phyloP scores from a whole-genome alignment of 495 filamentous ascomycete genomes.

The Cetradonia linearis region DNA sequence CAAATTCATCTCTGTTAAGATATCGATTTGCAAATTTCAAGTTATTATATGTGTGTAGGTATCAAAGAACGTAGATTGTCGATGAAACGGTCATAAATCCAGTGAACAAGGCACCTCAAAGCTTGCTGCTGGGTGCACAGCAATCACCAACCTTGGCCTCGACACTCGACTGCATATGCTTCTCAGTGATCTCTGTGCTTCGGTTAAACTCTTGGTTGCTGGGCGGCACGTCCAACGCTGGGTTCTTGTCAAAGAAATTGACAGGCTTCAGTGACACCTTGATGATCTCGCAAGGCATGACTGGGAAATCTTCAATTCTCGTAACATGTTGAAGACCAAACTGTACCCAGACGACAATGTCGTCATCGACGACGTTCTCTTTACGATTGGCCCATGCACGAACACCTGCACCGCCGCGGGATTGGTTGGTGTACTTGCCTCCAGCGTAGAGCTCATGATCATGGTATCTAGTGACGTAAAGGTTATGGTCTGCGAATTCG shows the following conservation, averaged over 20 bases:
- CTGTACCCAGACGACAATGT: slow-evolving; percentile 51
- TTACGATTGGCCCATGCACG: slow-evolving; percentile 43
- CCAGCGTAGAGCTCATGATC: slow-evolving; percentile 75
- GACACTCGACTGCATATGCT: slow-evolving; percentile 24
- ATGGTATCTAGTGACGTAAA: slow-evolving; percentile 70
- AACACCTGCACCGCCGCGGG: slow-evolving; percentile 49
- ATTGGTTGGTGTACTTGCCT: slow-evolving; percentile 83
- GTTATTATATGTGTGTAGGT: neutral
- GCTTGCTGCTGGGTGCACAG: slow-evolving; percentile 6
- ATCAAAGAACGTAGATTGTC: neutral
- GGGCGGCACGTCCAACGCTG: slow-evolving; percentile 63
- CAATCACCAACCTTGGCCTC: slow-evolving; percentile 27
- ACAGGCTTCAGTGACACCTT: slow-evolving; percentile 54
- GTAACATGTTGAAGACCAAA: slow-evolving; percentile 55
- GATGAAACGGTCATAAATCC: neutral
- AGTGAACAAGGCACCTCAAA: neutral
- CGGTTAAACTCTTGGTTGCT: slow-evolving; percentile 42
- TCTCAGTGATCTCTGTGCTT: slow-evolving; percentile 36
- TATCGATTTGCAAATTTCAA: neutral
- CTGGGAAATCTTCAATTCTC: slow-evolving; percentile 51
- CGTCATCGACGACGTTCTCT: slow-evolving; percentile 41
- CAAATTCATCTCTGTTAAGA: neutral
- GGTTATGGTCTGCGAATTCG: slow-evolving; percentile 70
- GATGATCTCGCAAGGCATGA: slow-evolving; percentile 59
- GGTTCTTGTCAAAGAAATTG: slow-evolving; percentile 68